Percentiles rank a stretch among this genome's conserved stretches.
Conservation (phyloP, 108 stramenopile genomes). For the Cafeteria roenbergensis region DNA sequence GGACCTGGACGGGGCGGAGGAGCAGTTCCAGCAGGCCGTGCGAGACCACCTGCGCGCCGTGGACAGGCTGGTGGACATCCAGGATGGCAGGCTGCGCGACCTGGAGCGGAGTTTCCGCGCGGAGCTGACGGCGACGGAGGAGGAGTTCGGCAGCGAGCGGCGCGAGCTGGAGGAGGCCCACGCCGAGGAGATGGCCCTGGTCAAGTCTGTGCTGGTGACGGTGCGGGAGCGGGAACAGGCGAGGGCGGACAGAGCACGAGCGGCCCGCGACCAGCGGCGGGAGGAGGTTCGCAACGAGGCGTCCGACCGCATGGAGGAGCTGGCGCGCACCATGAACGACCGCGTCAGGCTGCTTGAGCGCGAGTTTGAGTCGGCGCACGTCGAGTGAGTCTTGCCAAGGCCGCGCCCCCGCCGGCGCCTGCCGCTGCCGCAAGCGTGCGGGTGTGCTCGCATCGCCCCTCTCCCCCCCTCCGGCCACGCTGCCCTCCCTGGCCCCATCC, state of each 20-base stretch:
- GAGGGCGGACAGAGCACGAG: constrained; percentile 34
- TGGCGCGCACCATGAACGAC: constrained; percentile 41
- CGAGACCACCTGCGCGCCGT: constrained; percentile 43
- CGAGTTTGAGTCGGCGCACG: constrained; percentile 37
- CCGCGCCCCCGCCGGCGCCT: no score
- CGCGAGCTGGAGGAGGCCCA: constrained; percentile 33
- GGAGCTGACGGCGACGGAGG: constrained; percentile 34
- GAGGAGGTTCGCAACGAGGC: constrained; percentile 48
- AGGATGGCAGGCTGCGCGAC: constrained; percentile 40
- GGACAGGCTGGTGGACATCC: constrained; percentile 25
- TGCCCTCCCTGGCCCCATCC: no score
- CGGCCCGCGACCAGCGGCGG: constrained; percentile 43
- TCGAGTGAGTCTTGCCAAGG: no score
- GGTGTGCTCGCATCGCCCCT: no score
- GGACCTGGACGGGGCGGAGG: constrained; percentile 50
- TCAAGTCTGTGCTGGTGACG: constrained; percentile 34
- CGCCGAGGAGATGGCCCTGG: constrained; percentile 22
- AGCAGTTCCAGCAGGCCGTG: constrained; percentile 52
- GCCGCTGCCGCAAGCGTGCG: no score
- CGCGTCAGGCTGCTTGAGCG: constrained; percentile 52
- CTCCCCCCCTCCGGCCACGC: no score
- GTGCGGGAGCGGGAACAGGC: constrained; percentile 34
- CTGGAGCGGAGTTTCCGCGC: constrained; percentile 47
- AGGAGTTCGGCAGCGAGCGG: constrained; percentile 37
- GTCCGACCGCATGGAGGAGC: constrained; percentile 50